These are phyloP conservation scores for Curvularia sp. DNA, from an alignment of 2,329 filamentous ascomycete species.

Conservation along the genomic window DNA sequence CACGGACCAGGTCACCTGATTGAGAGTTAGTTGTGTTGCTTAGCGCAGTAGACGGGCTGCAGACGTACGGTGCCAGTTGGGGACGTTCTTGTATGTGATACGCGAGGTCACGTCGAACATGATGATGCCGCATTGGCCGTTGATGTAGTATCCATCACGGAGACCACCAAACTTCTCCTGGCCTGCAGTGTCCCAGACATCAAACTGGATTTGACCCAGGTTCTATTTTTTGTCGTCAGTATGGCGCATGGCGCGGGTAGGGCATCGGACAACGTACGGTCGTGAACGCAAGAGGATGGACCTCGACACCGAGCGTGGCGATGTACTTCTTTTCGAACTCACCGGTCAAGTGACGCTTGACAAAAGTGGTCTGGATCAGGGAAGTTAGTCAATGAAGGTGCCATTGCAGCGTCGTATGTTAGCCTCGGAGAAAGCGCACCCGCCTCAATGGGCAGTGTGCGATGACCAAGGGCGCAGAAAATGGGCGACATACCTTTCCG, in stretches of 20 bases:
- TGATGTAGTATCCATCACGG: conserved; percentile 99
- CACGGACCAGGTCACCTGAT: conserved; percentile 92
- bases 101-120: conserved; percentile 99
- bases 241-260: conserved; percentile 18
- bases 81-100: conserved; percentile 99
- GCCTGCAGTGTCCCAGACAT: conserved; percentile 98
- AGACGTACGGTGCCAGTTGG: conserved; percentile 98
- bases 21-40: conserved; percentile 22
- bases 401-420: conserved; percentile 3
- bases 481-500: conserved; percentile 80
- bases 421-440: conserved; percentile 4
- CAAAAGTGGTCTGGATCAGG: conserved; percentile 86
- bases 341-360: conserved; percentile 99
- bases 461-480: conserved; percentile 2
- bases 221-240: conserved; percentile 62
- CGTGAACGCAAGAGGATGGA: conserved; percentile 96
- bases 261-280: conserved; percentile 72
- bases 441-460: neutral
- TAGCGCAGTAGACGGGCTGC: conserved; percentile 1
- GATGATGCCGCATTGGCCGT: conserved; percentile 99
- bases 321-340: conserved; percentile 99
- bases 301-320: conserved; percentile 98
- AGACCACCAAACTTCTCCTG: conserved; percentile 99
- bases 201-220: conserved; percentile 95
- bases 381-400: conserved; percentile 31